Evolutionary conservation across 1,284 basidiomycete species (phyloP), one percentile per base, ranked within the genome.

Genomic region (Inonotus hispidus): DNA sequence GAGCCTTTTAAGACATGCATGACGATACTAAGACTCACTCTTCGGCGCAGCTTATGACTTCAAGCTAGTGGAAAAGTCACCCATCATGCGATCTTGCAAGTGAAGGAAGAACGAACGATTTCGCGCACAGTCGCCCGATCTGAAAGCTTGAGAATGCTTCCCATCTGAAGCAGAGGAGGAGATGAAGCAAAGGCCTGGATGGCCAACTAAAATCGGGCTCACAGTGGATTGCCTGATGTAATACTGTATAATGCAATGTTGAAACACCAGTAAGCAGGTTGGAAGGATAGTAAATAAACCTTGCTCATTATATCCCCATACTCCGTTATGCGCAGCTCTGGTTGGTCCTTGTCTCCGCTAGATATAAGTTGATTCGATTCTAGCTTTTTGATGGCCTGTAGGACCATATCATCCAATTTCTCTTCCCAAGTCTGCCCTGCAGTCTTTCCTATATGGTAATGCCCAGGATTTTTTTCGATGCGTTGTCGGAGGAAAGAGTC

Each of bases 261-360:
- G 14, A 41, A 1, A 29, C 8, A 32, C 8, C 32, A 32, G 3
- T 32, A 32, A 4, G 32, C n/a, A n/a, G 32, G 8, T 8, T 8
- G 32, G 32, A 4, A 8, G 32, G 50, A 14, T 43, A 47, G 52
- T 49, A 19, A 32, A 65, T 76, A 46, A 58, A 87, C 90, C 78
- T 87, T 90, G 81, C 87, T 90, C 90, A 92, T 92, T 63, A 91
- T 84, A 66, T 92, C 88, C 0, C 90, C 90, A 64, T 82, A 91
- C 59, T 90, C 83, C 1, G 90, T 92, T 1, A 83, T 82, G 19
- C 68, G 69, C 38, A 92, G 70, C 19, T 68, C 71, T 25, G 75
- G 77, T 14, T 64, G 67, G 13, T 68, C 64, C 35, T 73, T 71
- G 3, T 71, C 75, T 11, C 70, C 70, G 0, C 73, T 70, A 1